Evolutionary conservation across 164 flowering plant species (phyloP).

Genomic region (Aristolochia fimbriata): DNA sequence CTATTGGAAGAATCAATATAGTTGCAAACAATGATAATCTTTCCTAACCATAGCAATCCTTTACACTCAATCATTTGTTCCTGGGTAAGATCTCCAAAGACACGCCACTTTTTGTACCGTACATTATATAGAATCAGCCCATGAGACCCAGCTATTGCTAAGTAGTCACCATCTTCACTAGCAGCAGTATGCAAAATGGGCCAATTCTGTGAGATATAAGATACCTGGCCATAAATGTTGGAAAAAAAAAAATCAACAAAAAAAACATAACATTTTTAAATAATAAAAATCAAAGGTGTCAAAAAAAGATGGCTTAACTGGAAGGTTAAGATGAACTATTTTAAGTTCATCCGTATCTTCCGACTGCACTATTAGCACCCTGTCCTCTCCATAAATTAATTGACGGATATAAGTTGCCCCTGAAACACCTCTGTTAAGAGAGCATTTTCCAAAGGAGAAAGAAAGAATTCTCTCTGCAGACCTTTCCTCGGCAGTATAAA

Average conservation of each 20-base stretch:
- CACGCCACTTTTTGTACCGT: constrained; percentile 77
- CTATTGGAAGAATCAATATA: constrained; percentile 66
- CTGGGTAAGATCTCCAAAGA: constrained; percentile 92
- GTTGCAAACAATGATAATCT: constrained; percentile 93
- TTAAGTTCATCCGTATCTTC: constrained; percentile 93
- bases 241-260: constrained; percentile 3
- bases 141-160: constrained; percentile 95
- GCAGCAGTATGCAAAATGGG: constrained; percentile 91
- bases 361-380: constrained; percentile 84
- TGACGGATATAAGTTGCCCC: constrained; percentile 78
- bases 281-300: neutral
- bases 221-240: constrained; percentile 39
- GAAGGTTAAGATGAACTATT: constrained; percentile 82
- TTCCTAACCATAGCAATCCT: constrained; percentile 95
- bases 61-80: constrained; percentile 91
- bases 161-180: constrained; percentile 89
- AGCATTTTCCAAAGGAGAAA: constrained; percentile 95
- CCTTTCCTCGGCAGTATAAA: constrained; percentile 78
- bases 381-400: constrained; percentile 89
- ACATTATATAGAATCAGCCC: constrained; percentile 86
- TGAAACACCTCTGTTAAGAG: constrained; percentile 84
- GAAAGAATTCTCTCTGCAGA: constrained; percentile 72
- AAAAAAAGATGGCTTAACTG: constrained; percentile 47
- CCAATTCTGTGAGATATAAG: constrained; percentile 97
- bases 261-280: neutral